phyloP scores from a whole-genome alignment of 129 eudicot genomes.

The Rutidosis leptorrhynchoides region DNA sequence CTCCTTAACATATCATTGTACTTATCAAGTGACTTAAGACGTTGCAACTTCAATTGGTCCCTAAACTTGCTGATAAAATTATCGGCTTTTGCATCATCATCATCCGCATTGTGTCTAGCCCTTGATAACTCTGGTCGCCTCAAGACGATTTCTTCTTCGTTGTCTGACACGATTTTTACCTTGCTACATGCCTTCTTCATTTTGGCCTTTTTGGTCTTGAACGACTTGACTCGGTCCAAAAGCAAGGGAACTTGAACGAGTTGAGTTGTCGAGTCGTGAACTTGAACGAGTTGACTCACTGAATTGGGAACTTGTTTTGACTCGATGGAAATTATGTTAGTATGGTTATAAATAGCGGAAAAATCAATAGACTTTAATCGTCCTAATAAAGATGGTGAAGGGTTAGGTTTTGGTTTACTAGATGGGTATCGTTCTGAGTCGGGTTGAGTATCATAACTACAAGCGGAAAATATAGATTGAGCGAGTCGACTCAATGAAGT shows the following conservation, averaged over 20 bases:
- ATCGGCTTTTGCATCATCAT: conserved; percentile 52
- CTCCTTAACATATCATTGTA: conserved; percentile 39
- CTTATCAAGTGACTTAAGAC: too few species aligned
- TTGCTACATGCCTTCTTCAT: too few species aligned
- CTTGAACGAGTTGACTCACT: too few species aligned
- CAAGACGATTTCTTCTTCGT: conserved; percentile 16
- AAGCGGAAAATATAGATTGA: conserved; percentile 14
- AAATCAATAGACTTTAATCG: conserved; percentile 14
- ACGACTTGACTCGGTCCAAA: conserved; percentile 40
- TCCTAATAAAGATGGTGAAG: background rate
- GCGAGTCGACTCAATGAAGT: conserved; percentile 22
- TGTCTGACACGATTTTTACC: conserved; percentile 15
- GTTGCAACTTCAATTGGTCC: conserved; percentile 53
- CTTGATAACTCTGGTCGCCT: conserved; percentile 34
- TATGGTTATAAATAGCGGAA: background rate
- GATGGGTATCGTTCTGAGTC: too few species aligned
- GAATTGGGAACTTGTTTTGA: too few species aligned
- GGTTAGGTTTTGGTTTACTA: background rate
- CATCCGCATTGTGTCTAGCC: conserved; percentile 21
- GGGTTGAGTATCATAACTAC: too few species aligned
- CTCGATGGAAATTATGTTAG: background rate
- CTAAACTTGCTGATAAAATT: conserved; percentile 51
- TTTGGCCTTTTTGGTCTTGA: conserved; percentile 22
- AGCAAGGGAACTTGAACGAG: conserved; percentile 28
- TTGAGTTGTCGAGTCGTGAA: conserved; percentile 11